Conservation (phyloP, 179 eudicot genomes). For the Beta lomatogona region DNA sequence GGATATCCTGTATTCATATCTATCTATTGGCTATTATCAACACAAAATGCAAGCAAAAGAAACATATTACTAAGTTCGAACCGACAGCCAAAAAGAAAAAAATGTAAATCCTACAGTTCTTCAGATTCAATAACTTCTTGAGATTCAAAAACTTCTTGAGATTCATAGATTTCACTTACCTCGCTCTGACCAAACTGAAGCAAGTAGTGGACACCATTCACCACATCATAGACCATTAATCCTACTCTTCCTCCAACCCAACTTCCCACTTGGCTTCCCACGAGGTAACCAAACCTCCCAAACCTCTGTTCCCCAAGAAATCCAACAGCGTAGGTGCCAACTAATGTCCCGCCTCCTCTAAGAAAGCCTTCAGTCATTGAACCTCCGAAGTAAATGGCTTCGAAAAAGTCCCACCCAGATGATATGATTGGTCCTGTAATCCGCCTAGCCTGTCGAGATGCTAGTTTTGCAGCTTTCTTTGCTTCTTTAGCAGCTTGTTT, state of each 20-base stretch:
- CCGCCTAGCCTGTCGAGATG: constrained; percentile 71
- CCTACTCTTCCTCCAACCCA: constrained; percentile 95
- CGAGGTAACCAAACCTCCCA: constrained; percentile 83
- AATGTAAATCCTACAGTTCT: constrained; percentile 1
- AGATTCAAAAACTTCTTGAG: constrained; percentile 24
- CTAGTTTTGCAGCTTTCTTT: constrained; percentile 86
- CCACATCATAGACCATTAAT: constrained; percentile 84
- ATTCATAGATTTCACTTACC: constrained; percentile 33
- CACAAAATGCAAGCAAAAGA: neutral
- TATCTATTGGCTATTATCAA: neutral
- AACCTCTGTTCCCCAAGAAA: constrained; percentile 74
- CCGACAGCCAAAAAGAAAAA: too few relatives aligned
- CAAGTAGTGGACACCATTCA: constrained; percentile 63
- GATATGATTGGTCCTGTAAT: constrained; percentile 85
- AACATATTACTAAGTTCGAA: neutral
- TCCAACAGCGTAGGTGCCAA: constrained; percentile 70
- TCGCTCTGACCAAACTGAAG: constrained; percentile 44
- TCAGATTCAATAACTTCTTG: constrained; percentile 20
- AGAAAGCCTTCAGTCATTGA: constrained; percentile 73
- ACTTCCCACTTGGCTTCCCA: constrained; percentile 93
- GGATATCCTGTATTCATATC: neutral
- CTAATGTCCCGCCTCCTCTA: constrained; percentile 80
- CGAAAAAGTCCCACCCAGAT: constrained; percentile 95
- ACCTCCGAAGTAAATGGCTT: constrained; percentile 85
- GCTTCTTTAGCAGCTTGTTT: constrained; percentile 80